Conservation (phyloP, 306 rosid species). For the Potentilla sterilis region DNA sequence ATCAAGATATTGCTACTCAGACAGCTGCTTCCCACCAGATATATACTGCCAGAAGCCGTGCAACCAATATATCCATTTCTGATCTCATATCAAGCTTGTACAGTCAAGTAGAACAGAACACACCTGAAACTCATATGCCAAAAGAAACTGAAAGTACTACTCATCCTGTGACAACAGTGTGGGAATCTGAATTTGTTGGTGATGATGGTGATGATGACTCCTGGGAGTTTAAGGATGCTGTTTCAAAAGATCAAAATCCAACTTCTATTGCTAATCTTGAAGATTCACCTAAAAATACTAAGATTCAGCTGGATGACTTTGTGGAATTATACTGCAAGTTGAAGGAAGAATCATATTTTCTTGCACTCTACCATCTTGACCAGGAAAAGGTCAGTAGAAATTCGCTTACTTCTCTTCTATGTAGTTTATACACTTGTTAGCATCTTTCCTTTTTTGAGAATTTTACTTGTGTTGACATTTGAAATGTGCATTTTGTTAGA, state of each 20-base stretch:
- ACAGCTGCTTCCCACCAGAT: constrained; percentile 32
- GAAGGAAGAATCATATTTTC: constrained; percentile 53
- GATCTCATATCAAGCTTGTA: constrained; percentile 80
- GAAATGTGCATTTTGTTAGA: constrained; percentile 44
- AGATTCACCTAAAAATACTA: constrained; percentile 31
- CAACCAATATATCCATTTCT: constrained; percentile 53
- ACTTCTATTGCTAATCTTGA: constrained; percentile 35
- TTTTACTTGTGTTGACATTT: constrained; percentile 23
- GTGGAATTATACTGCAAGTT: constrained; percentile 63
- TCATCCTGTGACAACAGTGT: constrained; percentile 25
- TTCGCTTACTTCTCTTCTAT: constrained; percentile 18
- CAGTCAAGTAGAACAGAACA: constrained; percentile 56
- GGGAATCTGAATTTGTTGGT: constrained; percentile 42
- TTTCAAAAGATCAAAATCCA: constrained; percentile 27
- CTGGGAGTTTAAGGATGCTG: constrained; percentile 77
- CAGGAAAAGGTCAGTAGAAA: constrained; percentile 56
- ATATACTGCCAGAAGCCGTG: constrained; percentile 31
- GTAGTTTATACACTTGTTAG: constrained; percentile 24
- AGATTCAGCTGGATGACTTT: constrained; percentile 45
- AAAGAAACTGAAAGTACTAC: constrained; percentile 42
- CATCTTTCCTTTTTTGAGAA: background rate
- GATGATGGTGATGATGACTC: constrained; percentile 62
- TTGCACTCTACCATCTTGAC: constrained; percentile 51
- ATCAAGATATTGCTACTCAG: constrained; percentile 42
- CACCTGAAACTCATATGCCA: constrained; percentile 38